Evolutionary conservation across 2,329 filamentous ascomycete species (phyloP), one percentile per base, ranked within the genome.

Genomic region (Ceratocystis ficicola): DNA sequence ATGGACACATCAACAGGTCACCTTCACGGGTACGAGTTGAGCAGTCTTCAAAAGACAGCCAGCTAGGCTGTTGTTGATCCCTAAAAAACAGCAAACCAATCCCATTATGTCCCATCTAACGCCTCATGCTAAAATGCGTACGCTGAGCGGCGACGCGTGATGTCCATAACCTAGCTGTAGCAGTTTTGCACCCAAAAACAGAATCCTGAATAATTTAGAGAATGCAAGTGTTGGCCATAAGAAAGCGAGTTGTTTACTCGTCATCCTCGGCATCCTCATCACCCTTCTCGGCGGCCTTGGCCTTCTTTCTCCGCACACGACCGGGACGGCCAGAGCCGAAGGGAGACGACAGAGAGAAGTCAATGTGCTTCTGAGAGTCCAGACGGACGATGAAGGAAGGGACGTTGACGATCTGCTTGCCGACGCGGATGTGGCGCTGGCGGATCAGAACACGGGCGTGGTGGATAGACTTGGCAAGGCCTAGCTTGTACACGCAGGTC

Each of bases 381-480:
- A 99, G 90, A 82, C 94, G 94, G 80, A 99, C 94, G 78, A 99
- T 88, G 88, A 96, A 99, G 66, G 93, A 97, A 72, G 94, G 94
- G 69, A 99, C 94, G 82, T 99, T 99, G 86, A 99, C 94, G 78
- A 99, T 97, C 86, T 99, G 94, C 90, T 99, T 99, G 82, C 94
- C 94, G 77, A 99, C 94, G 77, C 92, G 94, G 83, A 99, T 99
- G 86, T 99, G 94, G 77, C 94, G 89, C 86, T 99, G 94, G 79
- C 90, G 91, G 85, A 99, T 99, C 75, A 99, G 87, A 77, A 99
- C 94, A 90, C 94, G 93, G 74, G 94, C 94, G 86, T 99, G 94
- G 85, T 99, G 94, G 82, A 99, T 97, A 70, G 92, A 96, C 90
- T 99, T 99, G 83, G 94, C 94, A 71, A 99, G 90, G 76, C 94